Percentiles rank a stretch among this genome's conserved stretches.
Evolutionary conservation across 805 yeast genomes (phyloP).

Genomic region (Saturnispora diversa): DNA sequence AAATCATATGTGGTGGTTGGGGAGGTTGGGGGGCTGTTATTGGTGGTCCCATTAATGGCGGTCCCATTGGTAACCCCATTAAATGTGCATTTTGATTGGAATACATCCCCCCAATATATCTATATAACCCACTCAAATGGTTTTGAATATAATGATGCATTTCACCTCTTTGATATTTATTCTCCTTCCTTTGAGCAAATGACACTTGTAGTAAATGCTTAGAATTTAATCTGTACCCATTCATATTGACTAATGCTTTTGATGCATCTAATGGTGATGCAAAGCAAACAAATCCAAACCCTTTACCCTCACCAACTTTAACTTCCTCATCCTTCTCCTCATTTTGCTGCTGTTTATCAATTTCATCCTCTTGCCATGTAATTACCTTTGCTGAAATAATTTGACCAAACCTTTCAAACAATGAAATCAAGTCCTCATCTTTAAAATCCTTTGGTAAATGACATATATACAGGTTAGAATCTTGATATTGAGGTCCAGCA

Average conservation of each 20-base stretch:
- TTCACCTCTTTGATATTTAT: slow-evolving; percentile 33
- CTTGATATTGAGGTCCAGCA: slow-evolving; percentile 48
- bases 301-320: slow-evolving; percentile 44
- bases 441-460: slow-evolving; percentile 48
- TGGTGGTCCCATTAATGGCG: slow-evolving; percentile 4
- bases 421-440: slow-evolving; percentile 42
- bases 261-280: slow-evolving; percentile 59
- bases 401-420: slow-evolving; percentile 41
- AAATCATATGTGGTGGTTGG: too few relatives aligned
- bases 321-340: slow-evolving; percentile 6
- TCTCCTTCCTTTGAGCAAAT: slow-evolving; percentile 68
- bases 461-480: slow-evolving; percentile 66
- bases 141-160: slow-evolving; percentile 31
- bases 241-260: slow-evolving; percentile 58
- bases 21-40: too few relatives aligned
- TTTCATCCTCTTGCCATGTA: slow-evolving; percentile 35
- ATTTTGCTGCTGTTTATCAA: slow-evolving; percentile 6
- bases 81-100: slow-evolving; percentile 4
- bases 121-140: slow-evolving; percentile 25
- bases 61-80: slow-evolving; percentile 9
- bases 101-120: slow-evolving; percentile 18
- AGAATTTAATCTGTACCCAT: slow-evolving; percentile 38
- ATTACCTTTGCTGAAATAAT: slow-evolving; percentile 50
- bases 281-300: slow-evolving; percentile 78
- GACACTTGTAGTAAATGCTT: slow-evolving; percentile 40